phyloP scores from a whole-genome alignment of 352 stramenopile genomes.

The Globisporangium cederbergense region DNA sequence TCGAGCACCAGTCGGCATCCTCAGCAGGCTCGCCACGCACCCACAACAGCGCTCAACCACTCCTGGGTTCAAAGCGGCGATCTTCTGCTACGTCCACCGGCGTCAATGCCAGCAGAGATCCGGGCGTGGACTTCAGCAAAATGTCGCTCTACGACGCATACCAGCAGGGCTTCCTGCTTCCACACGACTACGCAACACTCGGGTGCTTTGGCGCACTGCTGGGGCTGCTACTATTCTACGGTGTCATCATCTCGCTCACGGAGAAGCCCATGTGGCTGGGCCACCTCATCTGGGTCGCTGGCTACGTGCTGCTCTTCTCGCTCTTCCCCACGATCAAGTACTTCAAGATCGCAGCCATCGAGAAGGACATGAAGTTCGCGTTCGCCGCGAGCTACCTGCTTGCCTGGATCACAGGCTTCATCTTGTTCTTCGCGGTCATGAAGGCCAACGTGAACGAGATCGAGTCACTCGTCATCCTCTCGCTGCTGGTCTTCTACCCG shows the following conservation, averaged over 20 bases:
- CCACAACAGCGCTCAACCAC: slow-evolving; percentile 18
- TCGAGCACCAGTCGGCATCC: slow-evolving; percentile 19
- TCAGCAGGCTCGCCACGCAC: slow-evolving; percentile 18
- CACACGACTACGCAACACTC: slow-evolving; percentile 74
- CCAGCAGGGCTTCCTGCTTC: slow-evolving; percentile 61
- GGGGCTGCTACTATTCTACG: slow-evolving; percentile 62
- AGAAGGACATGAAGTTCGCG: slow-evolving; percentile 49
- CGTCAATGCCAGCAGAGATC: slow-evolving; percentile 15
- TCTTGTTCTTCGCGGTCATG: slow-evolving; percentile 69
- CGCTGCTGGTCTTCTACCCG: slow-evolving; percentile 77
- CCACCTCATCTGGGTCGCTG: slow-evolving; percentile 64
- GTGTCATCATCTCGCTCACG: slow-evolving; percentile 55
- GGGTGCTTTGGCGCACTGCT: slow-evolving; percentile 54
- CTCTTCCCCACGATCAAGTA: slow-evolving; percentile 72
- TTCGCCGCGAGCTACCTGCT: slow-evolving; percentile 53
- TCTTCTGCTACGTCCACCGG: slow-evolving; percentile 8
- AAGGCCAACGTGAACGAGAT: slow-evolving; percentile 57
- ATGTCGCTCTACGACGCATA: slow-evolving; percentile 79
- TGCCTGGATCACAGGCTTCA: slow-evolving; percentile 64
- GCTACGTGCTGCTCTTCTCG: slow-evolving; percentile 67
- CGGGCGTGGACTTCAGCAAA: slow-evolving; percentile 51
- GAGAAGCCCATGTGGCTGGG: slow-evolving; percentile 67
- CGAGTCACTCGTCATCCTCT: slow-evolving; percentile 73
- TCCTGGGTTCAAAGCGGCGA: slow-evolving; percentile 13
- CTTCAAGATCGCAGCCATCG: slow-evolving; percentile 64